A percentile compares a stretch with the other conserved stretches of the same genome.
Evolutionary conservation across 1,284 basidiomycete species (phyloP).

Genomic region (Fistulina hepatica): DNA sequence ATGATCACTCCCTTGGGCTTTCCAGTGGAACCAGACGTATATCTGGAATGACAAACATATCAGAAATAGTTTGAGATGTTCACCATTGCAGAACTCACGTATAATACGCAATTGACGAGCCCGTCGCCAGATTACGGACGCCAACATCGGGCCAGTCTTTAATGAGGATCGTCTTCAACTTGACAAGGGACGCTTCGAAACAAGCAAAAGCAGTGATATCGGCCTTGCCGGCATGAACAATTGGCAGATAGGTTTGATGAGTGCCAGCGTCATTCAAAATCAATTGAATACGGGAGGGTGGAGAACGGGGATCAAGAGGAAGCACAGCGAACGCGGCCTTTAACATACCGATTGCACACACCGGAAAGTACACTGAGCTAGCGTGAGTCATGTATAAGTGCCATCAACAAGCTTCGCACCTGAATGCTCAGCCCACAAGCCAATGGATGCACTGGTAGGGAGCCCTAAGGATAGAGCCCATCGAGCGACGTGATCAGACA

Average conservation of each 20-base stretch:
- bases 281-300: background rate
- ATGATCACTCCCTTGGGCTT: conserved; percentile 1
- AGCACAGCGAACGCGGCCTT: background rate
- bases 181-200: background rate
- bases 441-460: background rate
- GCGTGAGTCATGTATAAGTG: too few species aligned
- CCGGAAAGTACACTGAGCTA: background rate
- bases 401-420: too few species aligned
- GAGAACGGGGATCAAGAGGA: background rate
- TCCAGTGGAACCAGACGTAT: background rate
- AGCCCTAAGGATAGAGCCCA: background rate
- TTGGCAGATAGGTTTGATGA: background rate
- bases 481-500: background rate
- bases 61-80: background rate
- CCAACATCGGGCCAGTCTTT: background rate
- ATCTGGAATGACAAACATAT: background rate
- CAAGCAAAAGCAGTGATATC: background rate
- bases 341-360: background rate
- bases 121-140: background rate
- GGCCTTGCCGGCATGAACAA: background rate
- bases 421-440: background rate
- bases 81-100: background rate
- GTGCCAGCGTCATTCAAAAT: background rate
- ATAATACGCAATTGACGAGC: background rate
- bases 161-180: background rate